phyloP scores from a whole-genome alignment of 73 alveolate species.

The Paramecium octaurelia region DNA sequence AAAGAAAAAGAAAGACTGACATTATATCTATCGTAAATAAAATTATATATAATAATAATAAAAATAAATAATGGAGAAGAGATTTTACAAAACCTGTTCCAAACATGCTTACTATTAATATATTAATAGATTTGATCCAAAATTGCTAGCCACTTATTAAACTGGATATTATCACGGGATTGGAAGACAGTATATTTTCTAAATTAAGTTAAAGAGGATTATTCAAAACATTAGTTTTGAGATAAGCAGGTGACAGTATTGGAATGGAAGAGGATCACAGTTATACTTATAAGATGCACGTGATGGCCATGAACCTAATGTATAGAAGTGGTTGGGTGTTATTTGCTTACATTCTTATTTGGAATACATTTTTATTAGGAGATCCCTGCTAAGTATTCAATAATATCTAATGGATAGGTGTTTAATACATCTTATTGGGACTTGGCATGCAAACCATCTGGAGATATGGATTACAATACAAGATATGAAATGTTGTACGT shows the following conservation, averaged over 20 bases:
- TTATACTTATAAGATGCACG: slow-evolving; percentile 57
- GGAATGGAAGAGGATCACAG: slow-evolving; percentile 63
- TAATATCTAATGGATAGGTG: background rate
- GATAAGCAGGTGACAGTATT: slow-evolving; percentile 57
- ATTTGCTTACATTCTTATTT: slow-evolving; percentile 46
- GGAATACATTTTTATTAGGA: slow-evolving; percentile 59
- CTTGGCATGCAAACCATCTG: slow-evolving; percentile 48
- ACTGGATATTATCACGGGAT: background rate
- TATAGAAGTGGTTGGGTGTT: slow-evolving; percentile 63
- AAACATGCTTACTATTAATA: slow-evolving; percentile 46
- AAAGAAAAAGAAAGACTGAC: background rate
- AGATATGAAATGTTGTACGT: slow-evolving; percentile 57
- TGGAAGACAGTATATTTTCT: slow-evolving; percentile 15
- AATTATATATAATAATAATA: background rate
- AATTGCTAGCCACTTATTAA: background rate
- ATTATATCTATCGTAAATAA: background rate
- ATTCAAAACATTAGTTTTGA: slow-evolving; percentile 51
- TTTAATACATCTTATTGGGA: slow-evolving; percentile 60
- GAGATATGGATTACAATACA: slow-evolving; percentile 55
- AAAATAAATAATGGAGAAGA: background rate
- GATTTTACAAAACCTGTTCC: slow-evolving; percentile 7
- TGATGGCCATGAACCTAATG: slow-evolving; percentile 45
- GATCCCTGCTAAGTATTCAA: slow-evolving; percentile 29
- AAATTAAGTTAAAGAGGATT: slow-evolving; percentile 8
- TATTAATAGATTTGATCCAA: background rate